A percentile compares a stretch with the other conserved stretches of the same genome.
Conservation (phyloP, 176 grass and related monocot species). For the Oryza glumipatula region DNA sequence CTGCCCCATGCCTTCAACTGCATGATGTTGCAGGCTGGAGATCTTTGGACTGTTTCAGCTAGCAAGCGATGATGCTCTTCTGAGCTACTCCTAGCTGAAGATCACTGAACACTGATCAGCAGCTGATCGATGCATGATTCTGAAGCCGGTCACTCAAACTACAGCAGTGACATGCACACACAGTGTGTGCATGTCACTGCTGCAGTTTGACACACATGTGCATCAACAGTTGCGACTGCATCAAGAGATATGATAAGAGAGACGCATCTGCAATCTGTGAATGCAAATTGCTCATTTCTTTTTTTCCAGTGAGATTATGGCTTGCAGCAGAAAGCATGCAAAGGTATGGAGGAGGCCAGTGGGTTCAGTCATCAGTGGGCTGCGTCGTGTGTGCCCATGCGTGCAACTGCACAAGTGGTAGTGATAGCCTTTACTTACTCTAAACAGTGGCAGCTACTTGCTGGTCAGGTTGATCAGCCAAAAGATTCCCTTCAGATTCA, state of each 20-base stretch:
- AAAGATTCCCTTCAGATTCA: constrained; percentile 45
- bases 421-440: background rate
- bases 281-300: background rate
- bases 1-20: constrained; percentile 30
- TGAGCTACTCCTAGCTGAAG: background rate
- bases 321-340: constrained; percentile 14
- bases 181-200: background rate
- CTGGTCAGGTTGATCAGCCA: constrained; percentile 23
- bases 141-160: background rate
- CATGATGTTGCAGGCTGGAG: constrained; percentile 1
- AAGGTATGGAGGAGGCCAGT: constrained; percentile 9
- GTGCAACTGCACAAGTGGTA: background rate
- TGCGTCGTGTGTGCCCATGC: constrained; percentile 32
- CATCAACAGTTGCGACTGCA: constrained; percentile 18
- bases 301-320: background rate
- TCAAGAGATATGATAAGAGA: background rate
- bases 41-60: constrained; percentile 30
- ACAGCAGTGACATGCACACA: background rate
- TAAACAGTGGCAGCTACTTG: background rate
- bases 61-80: background rate
- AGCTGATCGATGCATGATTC: background rate
- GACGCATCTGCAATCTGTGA: background rate
- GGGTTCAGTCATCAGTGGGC: background rate
- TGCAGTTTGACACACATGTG: background rate
- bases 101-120: background rate